Base-by-base conservation (phyloP, 2,329 filamentous ascomycete genomes). In the Byssothecium circinans region DNA sequence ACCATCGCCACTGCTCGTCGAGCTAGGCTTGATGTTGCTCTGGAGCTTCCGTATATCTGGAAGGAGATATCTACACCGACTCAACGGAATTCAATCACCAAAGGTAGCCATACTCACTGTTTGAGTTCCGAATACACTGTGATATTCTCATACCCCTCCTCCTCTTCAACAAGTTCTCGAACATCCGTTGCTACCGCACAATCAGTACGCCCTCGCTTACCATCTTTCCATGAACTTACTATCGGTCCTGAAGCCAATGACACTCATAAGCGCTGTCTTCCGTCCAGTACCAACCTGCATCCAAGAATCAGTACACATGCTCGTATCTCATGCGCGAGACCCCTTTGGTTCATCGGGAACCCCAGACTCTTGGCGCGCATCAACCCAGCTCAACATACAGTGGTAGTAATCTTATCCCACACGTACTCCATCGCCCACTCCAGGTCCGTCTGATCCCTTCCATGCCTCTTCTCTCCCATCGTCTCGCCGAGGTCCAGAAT, bases 361-460 rank as follows among this genome's bases (percentile, higher is more conserved):
- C 23, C 8, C 22, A 25, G 11, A 20, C 22, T n/a, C 4, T 4
- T 10, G 19, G 29, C 53, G 12, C 36, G 11, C 45, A 23, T 25
- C 23, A 32, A 8, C 29, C 12, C 29, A 8, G 14, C 14, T 32
- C 29, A 69, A 69, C 80, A 72, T 71, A 90, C 86, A 3, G 85
- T 89, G 7, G 82, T 83, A 4, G 86, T 86, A 57, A 95, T 88
- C 68, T 89, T 94, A 77, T 97, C 92, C 91, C 92, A 99, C 41
- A 97, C 82, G 73, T 96, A 99, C 53, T 84, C 83, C 83, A 97
- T 85, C 39, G 84, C 83, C 84, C 87, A 99, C 51, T 96, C 89
- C 15, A 99, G 81, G 68, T 97, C 88, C 2, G 87, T 87, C 68
- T 92, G 82, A 17, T 76, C 68, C 57, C 94, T 84, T 20, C 87